Base-by-base conservation (phyloP, 768 basidiomycete genomes). In the Mycena galericulata region DNA sequence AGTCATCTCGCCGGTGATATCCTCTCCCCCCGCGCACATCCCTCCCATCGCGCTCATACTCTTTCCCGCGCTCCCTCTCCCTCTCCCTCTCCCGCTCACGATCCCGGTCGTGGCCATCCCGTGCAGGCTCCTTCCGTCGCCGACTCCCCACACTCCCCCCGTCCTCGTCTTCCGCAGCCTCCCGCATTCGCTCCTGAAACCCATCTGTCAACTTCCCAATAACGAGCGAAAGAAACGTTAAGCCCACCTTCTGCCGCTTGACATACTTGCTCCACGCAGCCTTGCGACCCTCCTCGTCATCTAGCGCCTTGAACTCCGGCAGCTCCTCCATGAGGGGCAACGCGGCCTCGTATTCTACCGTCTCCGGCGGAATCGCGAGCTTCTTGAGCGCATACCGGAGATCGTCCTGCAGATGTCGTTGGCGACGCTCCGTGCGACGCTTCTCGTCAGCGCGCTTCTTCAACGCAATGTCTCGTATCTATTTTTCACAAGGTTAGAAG, bases 311-410 rank as follows among this genome's bases (percentile, higher is more conserved):
- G 79, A 87, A 99, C 78, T 99, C 97, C 0, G 91, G 86, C 43
- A 98, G 85, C 55, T 95, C 84, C 77, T 95, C 86, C 59, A 98
- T 94, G 18, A 91, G 79, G 1, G 95, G 89, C 6, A 95, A 76
- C 64, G 87, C 87, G 92, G 97, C 62, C 14, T 66, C 47, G 41
- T 73, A 70, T 36, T 97, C 95, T 41, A 98, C 79, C 1, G 94
- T 87, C 54, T 96, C 94, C 0, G 93, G 46, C 10, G 70, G 70
- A 4, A 71, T 60, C 26, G 51, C 78, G 9, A 97, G 83, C 77
- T 97, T 97, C 81, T 94, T 96, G 71, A 98, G 84, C 0, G 97
- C 98, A 80, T 99, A 98, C 8, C 98, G 91, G 40, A 99, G 84
- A 75, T 99, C 98, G 79, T 99, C 98, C 75, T 98, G 95, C 69